phyloP scores from a whole-genome alignment of 2,329 filamentous ascomycete species.

The Dactylellina leptospora region DNA sequence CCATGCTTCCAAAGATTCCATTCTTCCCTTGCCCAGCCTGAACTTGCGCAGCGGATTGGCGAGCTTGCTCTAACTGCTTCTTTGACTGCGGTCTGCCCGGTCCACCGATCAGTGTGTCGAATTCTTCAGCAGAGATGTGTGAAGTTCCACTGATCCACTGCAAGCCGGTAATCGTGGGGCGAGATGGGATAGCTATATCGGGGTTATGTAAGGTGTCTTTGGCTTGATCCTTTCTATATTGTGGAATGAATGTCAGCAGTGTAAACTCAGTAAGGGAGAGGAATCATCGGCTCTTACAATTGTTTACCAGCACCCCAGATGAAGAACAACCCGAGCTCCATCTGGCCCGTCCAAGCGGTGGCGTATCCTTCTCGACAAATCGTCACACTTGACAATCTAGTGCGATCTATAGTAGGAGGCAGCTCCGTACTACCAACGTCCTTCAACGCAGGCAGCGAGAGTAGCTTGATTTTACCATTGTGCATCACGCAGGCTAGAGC shows the following conservation, averaged over 20 bases:
- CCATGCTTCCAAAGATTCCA: slow-evolving; percentile 79
- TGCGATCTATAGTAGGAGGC: slow-evolving; percentile 9
- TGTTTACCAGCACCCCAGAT: slow-evolving; percentile 79
- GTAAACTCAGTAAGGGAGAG: neutral
- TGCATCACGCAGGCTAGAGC: slow-evolving; percentile 86
- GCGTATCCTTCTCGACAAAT: slow-evolving; percentile 70
- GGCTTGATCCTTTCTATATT: slow-evolving; percentile 39
- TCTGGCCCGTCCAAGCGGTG: slow-evolving; percentile 86
- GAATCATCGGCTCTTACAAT: slow-evolving; percentile 63
- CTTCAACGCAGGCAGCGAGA: slow-evolving; percentile 84
- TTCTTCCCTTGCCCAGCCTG: neutral
- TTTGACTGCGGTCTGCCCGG: slow-evolving; percentile 87
- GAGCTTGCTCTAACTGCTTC: slow-evolving; percentile 82
- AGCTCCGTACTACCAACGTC: slow-evolving; percentile 70
- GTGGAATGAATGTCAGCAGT: neutral
- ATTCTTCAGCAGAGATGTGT: slow-evolving; percentile 83
- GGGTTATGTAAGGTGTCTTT: slow-evolving; percentile 83
- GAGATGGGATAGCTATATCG: slow-evolving; percentile 74
- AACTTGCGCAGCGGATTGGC: slow-evolving; percentile 58
- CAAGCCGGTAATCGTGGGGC: slow-evolving; percentile 91
- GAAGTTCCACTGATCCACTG: slow-evolving; percentile 98
- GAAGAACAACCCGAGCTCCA: slow-evolving; percentile 82
- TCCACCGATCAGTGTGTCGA: slow-evolving; percentile 84
- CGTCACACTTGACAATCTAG: slow-evolving; percentile 39
- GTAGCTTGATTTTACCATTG: slow-evolving; percentile 80